Evolutionary conservation across 257 asterid species (phyloP).

Genomic region (Phtheirospermum japonicum): DNA sequence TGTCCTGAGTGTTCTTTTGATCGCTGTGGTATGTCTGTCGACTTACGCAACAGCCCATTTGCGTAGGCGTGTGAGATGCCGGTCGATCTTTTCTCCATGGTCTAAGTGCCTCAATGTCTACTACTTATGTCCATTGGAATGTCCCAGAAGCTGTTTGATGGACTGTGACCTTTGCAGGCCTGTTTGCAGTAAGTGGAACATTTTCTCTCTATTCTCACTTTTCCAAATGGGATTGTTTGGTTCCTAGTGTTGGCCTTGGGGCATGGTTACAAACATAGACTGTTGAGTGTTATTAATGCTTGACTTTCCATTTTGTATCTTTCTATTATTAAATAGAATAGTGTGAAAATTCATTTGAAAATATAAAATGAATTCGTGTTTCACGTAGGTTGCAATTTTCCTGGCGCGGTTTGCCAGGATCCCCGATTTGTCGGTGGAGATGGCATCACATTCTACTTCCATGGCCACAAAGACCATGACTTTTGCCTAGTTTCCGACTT

Average conservation of each 20-base stretch:
- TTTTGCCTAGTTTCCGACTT: constrained; percentile 57
- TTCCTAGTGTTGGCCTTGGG: too few relatives aligned
- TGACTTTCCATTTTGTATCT: too few relatives aligned
- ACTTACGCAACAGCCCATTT: not conserved
- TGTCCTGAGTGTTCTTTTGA: not conserved
- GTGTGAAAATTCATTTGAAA: too few relatives aligned
- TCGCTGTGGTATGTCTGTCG: not conserved
- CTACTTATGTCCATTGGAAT: not conserved
- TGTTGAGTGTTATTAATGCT: too few relatives aligned
- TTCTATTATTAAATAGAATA: too few relatives aligned
- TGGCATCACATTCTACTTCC: constrained; percentile 71
- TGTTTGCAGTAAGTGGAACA: constrained; percentile 47
- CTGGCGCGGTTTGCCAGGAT: constrained; percentile 77
- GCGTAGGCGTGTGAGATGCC: not conserved
- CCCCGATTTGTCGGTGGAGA: constrained; percentile 79
- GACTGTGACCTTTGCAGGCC: constrained; percentile 63
- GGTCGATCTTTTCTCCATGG: not conserved
- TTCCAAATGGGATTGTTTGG: too few relatives aligned
- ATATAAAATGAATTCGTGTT: too few relatives aligned
- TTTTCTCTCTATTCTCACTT: too few relatives aligned
- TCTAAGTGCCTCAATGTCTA: not conserved
- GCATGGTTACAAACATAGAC: too few relatives aligned
- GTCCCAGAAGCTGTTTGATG: constrained; percentile 43
- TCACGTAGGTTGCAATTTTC: constrained; percentile 50
- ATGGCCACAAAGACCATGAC: constrained; percentile 49